Evolutionary conservation across 805 yeast genomes (phyloP).

Genomic region (Komagataella ulmi): DNA sequence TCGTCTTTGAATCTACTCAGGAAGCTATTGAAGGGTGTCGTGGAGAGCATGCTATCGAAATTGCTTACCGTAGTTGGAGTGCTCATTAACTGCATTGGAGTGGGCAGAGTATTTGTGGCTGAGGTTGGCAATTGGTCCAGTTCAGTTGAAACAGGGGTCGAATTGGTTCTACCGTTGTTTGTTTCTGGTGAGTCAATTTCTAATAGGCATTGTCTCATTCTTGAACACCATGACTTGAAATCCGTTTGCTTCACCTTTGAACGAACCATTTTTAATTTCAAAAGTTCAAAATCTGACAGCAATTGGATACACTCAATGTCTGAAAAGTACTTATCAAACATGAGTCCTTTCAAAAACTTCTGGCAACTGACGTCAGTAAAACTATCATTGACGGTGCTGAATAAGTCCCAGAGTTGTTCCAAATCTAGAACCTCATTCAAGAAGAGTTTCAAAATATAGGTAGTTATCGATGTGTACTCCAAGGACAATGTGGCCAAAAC

Average conservation of each 20-base stretch:
- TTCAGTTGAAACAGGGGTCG: neutral
- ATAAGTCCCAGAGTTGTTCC: neutral
- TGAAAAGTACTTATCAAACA: neutral
- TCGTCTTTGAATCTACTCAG: neutral
- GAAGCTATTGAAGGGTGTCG: neutral
- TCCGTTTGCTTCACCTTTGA: neutral
- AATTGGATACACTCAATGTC: neutral
- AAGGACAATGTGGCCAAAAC: neutral
- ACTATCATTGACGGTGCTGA: neutral
- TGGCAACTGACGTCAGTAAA: neutral
- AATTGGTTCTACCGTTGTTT: neutral
- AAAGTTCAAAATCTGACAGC: neutral
- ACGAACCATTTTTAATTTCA: neutral
- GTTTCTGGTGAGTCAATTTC: neutral
- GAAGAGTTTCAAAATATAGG: neutral
- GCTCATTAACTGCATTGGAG: conserved; percentile 2
- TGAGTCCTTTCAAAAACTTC: neutral
- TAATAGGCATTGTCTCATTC: neutral
- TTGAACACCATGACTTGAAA: neutral
- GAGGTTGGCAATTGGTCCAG: conserved; percentile 6
- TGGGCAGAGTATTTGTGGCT: conserved; percentile 3
- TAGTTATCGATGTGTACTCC: neutral
- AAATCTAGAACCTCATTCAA: neutral
- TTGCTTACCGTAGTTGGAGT: neutral
- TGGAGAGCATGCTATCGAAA: neutral